phyloP scores from a whole-genome alignment of 164 flowering plant genomes.

The Amborella trichopoda region DNA sequence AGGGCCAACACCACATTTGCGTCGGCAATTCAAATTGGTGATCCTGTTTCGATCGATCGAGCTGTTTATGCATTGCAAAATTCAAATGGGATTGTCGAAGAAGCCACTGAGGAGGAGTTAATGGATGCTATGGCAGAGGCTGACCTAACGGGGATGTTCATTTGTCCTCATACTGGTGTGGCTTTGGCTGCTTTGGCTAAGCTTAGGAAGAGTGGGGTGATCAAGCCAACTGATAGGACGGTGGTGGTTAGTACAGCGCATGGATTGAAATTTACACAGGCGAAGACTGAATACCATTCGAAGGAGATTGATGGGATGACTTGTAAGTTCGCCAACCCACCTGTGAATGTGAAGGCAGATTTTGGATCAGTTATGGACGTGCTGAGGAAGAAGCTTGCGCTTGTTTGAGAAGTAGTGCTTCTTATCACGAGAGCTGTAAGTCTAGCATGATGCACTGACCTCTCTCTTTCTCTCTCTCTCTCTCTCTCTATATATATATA shows the following conservation, averaged over 20 bases:
- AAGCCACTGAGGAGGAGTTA: constrained; percentile 79
- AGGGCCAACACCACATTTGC: constrained; percentile 73
- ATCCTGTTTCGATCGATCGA: constrained; percentile 83
- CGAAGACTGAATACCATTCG: constrained; percentile 75
- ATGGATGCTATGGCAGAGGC: constrained; percentile 89
- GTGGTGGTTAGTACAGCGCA: constrained; percentile 97
- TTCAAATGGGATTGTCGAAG: constrained; percentile 82
- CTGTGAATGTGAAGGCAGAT: constrained; percentile 49
- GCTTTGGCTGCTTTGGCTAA: constrained; percentile 69
- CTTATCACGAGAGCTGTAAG: background rate
- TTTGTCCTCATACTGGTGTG: constrained; percentile 91
- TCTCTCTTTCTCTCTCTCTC: too few relatives aligned
- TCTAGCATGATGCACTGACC: too few relatives aligned
- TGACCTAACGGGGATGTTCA: constrained; percentile 82
- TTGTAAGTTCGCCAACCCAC: constrained; percentile 50
- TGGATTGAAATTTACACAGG: constrained; percentile 83
- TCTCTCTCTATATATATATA: too few relatives aligned
- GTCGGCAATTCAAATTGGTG: constrained; percentile 91
- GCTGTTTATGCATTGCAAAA: constrained; percentile 66
- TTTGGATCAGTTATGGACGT: constrained; percentile 72
- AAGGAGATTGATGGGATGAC: constrained; percentile 44
- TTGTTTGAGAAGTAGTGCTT: background rate
- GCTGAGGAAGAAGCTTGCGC: constrained; percentile 23
- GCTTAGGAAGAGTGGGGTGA: constrained; percentile 64
- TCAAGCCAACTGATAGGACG: constrained; percentile 47